phyloP scores from a whole-genome alignment of 2,329 filamentous ascomycete species.

The Aaosphaeria pasadenensis region DNA sequence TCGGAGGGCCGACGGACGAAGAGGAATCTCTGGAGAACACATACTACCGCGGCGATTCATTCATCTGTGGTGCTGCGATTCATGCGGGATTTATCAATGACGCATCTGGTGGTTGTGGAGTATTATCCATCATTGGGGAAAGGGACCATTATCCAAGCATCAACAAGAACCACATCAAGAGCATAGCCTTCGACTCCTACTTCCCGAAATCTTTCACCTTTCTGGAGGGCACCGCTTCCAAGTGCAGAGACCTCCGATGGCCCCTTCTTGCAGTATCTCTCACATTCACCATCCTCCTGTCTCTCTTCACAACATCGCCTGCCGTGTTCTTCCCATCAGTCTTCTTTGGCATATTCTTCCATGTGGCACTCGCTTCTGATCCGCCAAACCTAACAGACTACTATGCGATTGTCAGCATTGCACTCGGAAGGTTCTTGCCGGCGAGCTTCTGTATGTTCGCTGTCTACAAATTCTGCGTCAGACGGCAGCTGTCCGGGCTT shows the following conservation, averaged over 20 bases:
- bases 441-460: slow-evolving; percentile 85
- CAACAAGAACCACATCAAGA: slow-evolving; percentile 70
- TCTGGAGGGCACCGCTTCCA: slow-evolving; percentile 60
- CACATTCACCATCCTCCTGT: slow-evolving; percentile 72
- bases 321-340: slow-evolving; percentile 79
- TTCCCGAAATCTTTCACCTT: slow-evolving; percentile 89
- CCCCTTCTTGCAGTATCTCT: slow-evolving; percentile 76
- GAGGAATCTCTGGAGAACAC: slow-evolving; percentile 44
- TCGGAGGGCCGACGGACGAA: slow-evolving; percentile 50
- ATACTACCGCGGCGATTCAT: slow-evolving; percentile 84
- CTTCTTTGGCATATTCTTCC: slow-evolving; percentile 82
- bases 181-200: slow-evolving; percentile 76
- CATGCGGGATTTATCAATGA: slow-evolving; percentile 77
- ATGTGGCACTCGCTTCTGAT: slow-evolving; percentile 86
- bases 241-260: slow-evolving; percentile 79
- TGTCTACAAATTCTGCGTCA: slow-evolving; percentile 79
- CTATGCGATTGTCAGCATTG: slow-evolving; percentile 69
- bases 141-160: slow-evolving; percentile 62
- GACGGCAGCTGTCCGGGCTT: slow-evolving; percentile 67
- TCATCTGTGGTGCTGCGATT: slow-evolving; percentile 80
- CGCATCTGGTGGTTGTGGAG: slow-evolving; percentile 73
- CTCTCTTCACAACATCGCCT: slow-evolving; percentile 76
- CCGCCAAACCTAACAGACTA: slow-evolving; percentile 69
- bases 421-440: slow-evolving; percentile 79
- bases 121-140: slow-evolving; percentile 70